Evolutionary conservation across 2,329 filamentous ascomycete genomes (phyloP).

Genomic region (Penicillium crustosum): DNA sequence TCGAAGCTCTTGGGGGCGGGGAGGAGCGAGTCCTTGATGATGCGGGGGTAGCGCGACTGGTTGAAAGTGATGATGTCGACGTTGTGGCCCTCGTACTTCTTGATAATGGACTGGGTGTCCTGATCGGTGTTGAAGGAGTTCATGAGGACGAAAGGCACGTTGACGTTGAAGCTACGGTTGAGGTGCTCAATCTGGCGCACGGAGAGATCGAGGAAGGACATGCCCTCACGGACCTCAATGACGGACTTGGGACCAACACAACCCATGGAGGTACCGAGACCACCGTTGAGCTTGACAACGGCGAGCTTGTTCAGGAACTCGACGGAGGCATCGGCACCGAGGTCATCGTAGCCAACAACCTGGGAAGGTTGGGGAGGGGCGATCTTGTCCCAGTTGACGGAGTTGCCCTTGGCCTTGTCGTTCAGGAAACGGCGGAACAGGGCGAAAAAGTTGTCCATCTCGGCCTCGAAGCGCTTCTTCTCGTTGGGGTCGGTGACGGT

Average conservation of each 20-base stretch:
- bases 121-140: conserved; percentile 99
- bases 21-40: conserved; percentile 96
- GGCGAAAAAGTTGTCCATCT: conserved; percentile 99
- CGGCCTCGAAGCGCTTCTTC: conserved; percentile 87
- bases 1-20: conserved; percentile 88
- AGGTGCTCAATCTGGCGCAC: conserved; percentile 99
- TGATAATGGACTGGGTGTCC: conserved; percentile 98
- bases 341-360: conserved; percentile 90
- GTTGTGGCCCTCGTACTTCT: conserved; percentile 99
- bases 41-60: conserved; percentile 96
- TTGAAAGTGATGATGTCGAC: conserved; percentile 99
- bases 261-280: conserved; percentile 98
- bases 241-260: conserved; percentile 99
- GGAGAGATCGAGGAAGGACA: conserved; percentile 99
- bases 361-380: conserved; percentile 88
- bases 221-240: conserved; percentile 98
- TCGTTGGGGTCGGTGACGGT: conserved; percentile 75
- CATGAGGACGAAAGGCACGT: conserved; percentile 98
- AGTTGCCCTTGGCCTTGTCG: conserved; percentile 97
- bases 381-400: conserved; percentile 95
- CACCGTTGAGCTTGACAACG: conserved; percentile 98
- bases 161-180: conserved; percentile 96
- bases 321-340: conserved; percentile 85
- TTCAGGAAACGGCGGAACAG: conserved; percentile 98
- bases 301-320: conserved; percentile 96